Evolutionary conservation across 306 rosid species (phyloP), one percentile per base, ranked within the genome.

Genomic region (Coriaria nepalensis): DNA sequence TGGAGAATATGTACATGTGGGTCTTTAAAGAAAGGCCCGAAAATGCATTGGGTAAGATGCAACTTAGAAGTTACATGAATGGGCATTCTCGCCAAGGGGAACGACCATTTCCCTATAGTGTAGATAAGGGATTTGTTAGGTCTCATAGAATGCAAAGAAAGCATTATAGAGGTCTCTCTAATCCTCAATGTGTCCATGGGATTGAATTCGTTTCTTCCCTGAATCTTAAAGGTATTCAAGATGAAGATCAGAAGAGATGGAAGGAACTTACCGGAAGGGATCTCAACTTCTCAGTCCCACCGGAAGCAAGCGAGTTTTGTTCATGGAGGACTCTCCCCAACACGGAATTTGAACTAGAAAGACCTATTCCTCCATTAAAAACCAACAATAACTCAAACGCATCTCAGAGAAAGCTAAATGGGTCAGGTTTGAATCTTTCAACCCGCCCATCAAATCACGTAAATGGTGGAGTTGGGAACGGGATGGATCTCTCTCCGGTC

Each of bases 1-100:
- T 69, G 74, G 74, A 69, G 69, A 69, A 69, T 8, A 62, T 69
- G 66, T 69, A 69, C 42, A 69, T 69, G 74, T 69, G 74, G 74
- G 74, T 63, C 6, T 69, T 69, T 43, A 69, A 69, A 52, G 69
- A 69, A 43, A 63, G 69, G 65, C 74, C 74, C 2, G 74, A 69
- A 20, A 69, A 63, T 69, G 69, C 74, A 9, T 43, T 69, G 53
- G 74, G 74, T 13, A 69, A 69, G 55, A 69, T 69, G 74, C 74
- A 69, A 29, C 53, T 69, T 7, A 69, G 74, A 62, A 69, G 74
- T 35, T 69, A 62, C 52, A 69, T 69, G 74, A 69, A 69, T 33
- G 74, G 74, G 7, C 74, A 69, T 43, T 63, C 62, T 15, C 74
- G 74, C 9, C 74, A 52, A 7, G 74, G 69, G 5, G 74, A 69